These are phyloP conservation scores for Diversispora epigaea DNA, from an alignment of 192 early-diverging fungal species.

Conservation along the genomic window DNA sequence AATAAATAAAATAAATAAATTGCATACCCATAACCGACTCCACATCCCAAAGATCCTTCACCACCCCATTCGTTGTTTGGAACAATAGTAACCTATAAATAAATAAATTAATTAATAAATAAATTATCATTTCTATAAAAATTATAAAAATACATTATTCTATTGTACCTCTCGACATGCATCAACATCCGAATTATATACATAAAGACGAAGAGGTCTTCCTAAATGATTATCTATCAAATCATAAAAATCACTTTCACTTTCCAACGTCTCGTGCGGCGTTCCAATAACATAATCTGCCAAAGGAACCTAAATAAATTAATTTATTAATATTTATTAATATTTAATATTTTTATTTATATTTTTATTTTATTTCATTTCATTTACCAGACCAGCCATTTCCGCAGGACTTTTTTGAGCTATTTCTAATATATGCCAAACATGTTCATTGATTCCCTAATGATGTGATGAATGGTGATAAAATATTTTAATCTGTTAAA, in stretches of 20 bases:
- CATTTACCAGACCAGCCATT: conserved; percentile 61
- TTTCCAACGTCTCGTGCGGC: conserved; percentile 56
- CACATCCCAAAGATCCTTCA: conserved; percentile 66
- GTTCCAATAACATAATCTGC: conserved; percentile 77
- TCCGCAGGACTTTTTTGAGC: conserved; percentile 67
- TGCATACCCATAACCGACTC: conserved; percentile 33
- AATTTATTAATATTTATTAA: not conserved
- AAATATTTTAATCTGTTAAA: not conserved
- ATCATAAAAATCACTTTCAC: conserved; percentile 63
- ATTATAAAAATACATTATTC: not conserved
- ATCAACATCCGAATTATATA: conserved; percentile 68
- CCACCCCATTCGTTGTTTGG: conserved; percentile 72
- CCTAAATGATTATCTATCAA: conserved; percentile 62
- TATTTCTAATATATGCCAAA: conserved; percentile 71
- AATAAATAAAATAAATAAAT: too few relatives aligned
- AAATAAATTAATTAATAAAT: not conserved
- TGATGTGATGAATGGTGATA: not conserved
- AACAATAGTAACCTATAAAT: conserved; percentile 59
- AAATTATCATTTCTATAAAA: not conserved
- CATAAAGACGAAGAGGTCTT: conserved; percentile 60
- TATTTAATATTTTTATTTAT: not conserved
- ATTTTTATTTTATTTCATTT: too few relatives aligned
- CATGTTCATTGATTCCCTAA: conserved; percentile 51
- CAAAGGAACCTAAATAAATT: conserved; percentile 37
- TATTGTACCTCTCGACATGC: conserved; percentile 56